These are phyloP conservation scores for Posidonia oceanica DNA, from an alignment of 116 monocot species.

Conservation along the genomic window DNA sequence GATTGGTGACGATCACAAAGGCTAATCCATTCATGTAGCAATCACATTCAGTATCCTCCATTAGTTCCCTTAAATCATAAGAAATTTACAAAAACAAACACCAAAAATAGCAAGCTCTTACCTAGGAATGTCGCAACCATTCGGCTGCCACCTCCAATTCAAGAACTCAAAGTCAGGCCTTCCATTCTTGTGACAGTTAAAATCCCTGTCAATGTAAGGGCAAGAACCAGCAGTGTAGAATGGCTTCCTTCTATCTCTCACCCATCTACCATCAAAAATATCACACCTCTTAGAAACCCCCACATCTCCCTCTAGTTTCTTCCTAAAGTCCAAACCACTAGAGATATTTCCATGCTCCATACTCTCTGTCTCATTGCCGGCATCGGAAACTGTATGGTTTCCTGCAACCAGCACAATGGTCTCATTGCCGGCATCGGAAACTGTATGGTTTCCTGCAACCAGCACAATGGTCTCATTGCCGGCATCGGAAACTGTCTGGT, in stretches of 20 bases:
- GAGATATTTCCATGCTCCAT: not conserved
- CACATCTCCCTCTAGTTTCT: not conserved
- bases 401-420: not conserved
- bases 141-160: conserved; percentile 85
- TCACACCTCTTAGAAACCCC: conserved; percentile 27
- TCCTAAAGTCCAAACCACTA: not conserved
- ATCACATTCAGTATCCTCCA: too few species aligned
- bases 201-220: conserved; percentile 52
- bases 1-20: too few species aligned
- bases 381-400: not conserved
- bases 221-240: conserved; percentile 60
- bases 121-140: conserved; percentile 67
- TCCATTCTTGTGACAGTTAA: conserved; percentile 68
- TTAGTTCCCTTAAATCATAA: too few species aligned
- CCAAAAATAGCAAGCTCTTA: conserved; percentile 1
- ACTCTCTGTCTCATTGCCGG: not conserved
- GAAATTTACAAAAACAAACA: not conserved
- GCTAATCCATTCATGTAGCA: too few species aligned
- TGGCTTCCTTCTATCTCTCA: conserved; percentile 29
- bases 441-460: not conserved
- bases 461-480: not conserved
- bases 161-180: conserved; percentile 64
- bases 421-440: not conserved
- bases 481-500: not conserved
- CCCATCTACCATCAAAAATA: conserved; percentile 69